phyloP scores from a whole-genome alignment of 257 asterid species.

The Avicennia marina region DNA sequence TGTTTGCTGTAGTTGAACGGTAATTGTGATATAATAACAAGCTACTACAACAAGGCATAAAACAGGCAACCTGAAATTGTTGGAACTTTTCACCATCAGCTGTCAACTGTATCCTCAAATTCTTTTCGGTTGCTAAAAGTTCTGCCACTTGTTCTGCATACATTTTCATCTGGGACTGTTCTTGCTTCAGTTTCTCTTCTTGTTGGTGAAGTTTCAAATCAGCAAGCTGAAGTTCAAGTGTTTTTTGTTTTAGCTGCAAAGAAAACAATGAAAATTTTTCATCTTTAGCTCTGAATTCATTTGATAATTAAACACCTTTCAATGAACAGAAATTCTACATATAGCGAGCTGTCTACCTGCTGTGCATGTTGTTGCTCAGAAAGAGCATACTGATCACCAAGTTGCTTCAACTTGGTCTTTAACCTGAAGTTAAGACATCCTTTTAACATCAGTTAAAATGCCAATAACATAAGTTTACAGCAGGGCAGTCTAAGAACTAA shows the following conservation, averaged over 20 bases:
- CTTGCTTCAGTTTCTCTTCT: conserved; percentile 76
- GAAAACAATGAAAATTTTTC: conserved; percentile 9
- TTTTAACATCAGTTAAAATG: background rate
- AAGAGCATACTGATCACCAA: conserved; percentile 78
- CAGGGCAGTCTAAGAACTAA: no score
- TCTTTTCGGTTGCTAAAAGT: conserved; percentile 84
- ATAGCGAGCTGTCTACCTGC: conserved; percentile 43
- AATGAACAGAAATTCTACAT: conserved; percentile 9
- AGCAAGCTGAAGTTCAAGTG: conserved; percentile 88
- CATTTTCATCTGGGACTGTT: conserved; percentile 84
- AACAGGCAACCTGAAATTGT: conserved; percentile 76
- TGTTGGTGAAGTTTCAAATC: conserved; percentile 86
- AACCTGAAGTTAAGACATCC: conserved; percentile 51
- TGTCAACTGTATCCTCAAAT: conserved; percentile 84
- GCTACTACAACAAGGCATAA: background rate
- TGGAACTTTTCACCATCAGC: conserved; percentile 98
- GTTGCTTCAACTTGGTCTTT: conserved; percentile 72
- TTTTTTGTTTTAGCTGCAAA: conserved; percentile 85
- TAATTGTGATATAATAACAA: background rate
- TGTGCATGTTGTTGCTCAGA: conserved; percentile 85
- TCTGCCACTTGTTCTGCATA: conserved; percentile 91
- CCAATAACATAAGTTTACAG: background rate
- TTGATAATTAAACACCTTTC: conserved; percentile 1
- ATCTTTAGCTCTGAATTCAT: conserved; percentile 13
- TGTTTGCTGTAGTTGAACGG: background rate